Conservation (phyloP, 768 basidiomycete species). For the Lentinula boryana region DNA sequence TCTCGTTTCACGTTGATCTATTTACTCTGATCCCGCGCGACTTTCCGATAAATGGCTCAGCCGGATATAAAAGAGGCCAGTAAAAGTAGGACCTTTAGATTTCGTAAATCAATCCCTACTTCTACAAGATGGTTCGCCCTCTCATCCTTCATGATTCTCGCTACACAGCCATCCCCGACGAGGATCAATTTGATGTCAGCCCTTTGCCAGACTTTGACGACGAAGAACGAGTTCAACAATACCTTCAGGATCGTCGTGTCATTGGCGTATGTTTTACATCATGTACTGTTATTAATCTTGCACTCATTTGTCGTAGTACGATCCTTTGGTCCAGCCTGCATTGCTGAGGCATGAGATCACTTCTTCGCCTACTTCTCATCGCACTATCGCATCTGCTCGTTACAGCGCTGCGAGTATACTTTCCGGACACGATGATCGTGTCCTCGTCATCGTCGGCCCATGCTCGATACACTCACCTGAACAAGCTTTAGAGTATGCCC, state of each 20-base stretch:
- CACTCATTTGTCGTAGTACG: slow-evolving; percentile 55
- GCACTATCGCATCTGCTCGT: slow-evolving; percentile 76
- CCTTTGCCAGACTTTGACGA: slow-evolving; percentile 64
- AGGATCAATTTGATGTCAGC: slow-evolving; percentile 49
- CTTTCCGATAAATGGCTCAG: slow-evolving; percentile 15
- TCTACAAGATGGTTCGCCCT: slow-evolving; percentile 13
- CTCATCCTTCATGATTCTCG: slow-evolving; percentile 9
- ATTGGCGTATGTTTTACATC: slow-evolving; percentile 51
- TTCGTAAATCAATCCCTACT: slow-evolving; percentile 23
- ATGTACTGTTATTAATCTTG: background rate
- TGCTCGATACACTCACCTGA: slow-evolving; percentile 91
- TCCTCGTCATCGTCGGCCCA: slow-evolving; percentile 91
- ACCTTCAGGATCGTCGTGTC: slow-evolving; percentile 79
- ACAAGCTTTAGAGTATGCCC: slow-evolving; percentile 80
- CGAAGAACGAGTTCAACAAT: slow-evolving; percentile 55
- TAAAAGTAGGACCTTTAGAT: slow-evolving; percentile 23
- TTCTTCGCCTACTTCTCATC: slow-evolving; percentile 55
- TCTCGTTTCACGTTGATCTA: background rate
- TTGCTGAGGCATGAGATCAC: slow-evolving; percentile 84
- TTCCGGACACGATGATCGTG: slow-evolving; percentile 76
- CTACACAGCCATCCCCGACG: slow-evolving; percentile 33
- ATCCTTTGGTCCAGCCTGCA: slow-evolving; percentile 92
- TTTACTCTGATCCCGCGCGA: slow-evolving; percentile 2
- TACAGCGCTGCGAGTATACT: slow-evolving; percentile 74
- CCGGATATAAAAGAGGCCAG: slow-evolving; percentile 26